Conservation (phyloP, 352 stramenopile species). For the Saprolegnia diclina region DNA sequence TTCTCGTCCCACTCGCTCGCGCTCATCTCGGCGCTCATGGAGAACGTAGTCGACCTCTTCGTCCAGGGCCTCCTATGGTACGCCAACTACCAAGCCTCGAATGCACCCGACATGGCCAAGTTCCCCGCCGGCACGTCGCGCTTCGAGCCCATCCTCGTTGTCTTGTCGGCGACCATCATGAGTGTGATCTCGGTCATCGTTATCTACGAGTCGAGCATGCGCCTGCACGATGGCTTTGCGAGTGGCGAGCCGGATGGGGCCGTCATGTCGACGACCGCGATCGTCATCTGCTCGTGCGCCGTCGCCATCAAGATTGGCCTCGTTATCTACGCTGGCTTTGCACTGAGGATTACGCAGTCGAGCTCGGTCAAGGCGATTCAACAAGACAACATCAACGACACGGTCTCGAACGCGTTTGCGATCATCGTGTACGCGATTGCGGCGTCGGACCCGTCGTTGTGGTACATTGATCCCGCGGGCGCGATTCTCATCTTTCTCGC, state of each 20-base stretch:
- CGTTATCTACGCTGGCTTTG: slow-evolving; percentile 55
- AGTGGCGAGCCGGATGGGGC: slow-evolving; percentile 35
- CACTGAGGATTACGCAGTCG: slow-evolving; percentile 47
- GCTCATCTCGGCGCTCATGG: slow-evolving; percentile 85
- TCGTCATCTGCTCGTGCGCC: slow-evolving; percentile 29
- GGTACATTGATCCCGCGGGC: slow-evolving; percentile 89
- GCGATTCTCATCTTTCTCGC: slow-evolving; percentile 91
- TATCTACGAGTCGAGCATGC: slow-evolving; percentile 46
- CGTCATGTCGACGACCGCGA: slow-evolving; percentile 40
- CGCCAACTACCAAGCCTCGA: slow-evolving; percentile 71
- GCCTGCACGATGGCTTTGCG: slow-evolving; percentile 39
- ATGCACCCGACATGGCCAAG: slow-evolving; percentile 77
- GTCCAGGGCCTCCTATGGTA: slow-evolving; percentile 87
- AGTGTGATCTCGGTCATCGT: slow-evolving; percentile 85
- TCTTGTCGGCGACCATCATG: slow-evolving; percentile 90
- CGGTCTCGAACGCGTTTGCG: slow-evolving; percentile 87
- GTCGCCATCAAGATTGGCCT: slow-evolving; percentile 68
- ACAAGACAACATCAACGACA: slow-evolving; percentile 95
- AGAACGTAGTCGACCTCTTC: slow-evolving; percentile 91
- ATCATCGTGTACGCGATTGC: slow-evolving; percentile 64
- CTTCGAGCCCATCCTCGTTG: slow-evolving; percentile 90
- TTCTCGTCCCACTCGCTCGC: slow-evolving; percentile 80
- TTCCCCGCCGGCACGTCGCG: slow-evolving; percentile 89
- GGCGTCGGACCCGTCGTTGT: slow-evolving; percentile 44
- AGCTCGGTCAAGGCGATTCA: slow-evolving; percentile 51